Percentiles rank a stretch among this genome's conserved stretches.
phyloP scores from a whole-genome alignment of 179 eudicot species.

The Corrigiola litoralis region DNA sequence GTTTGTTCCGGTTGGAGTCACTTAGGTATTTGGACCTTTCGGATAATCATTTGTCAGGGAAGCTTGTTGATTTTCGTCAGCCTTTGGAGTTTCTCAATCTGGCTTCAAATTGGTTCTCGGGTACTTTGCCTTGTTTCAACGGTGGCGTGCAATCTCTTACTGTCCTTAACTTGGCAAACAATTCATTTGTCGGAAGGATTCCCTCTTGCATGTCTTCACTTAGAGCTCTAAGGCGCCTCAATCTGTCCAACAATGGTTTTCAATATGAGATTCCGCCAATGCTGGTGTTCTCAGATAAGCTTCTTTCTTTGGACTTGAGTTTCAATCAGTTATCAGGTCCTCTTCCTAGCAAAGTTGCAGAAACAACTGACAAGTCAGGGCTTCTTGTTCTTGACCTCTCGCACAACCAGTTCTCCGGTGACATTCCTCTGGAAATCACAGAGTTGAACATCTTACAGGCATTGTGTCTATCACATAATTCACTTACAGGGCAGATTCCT shows the following conservation, averaged over 20 bases:
- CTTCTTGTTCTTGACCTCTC: conserved; percentile 82
- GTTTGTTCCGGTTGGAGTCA: conserved; percentile 50
- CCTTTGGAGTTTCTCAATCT: conserved; percentile 61
- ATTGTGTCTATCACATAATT: conserved; percentile 71
- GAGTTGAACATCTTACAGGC: conserved; percentile 77
- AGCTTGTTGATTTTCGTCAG: conserved; percentile 55
- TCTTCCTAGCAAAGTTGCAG: conserved; percentile 56
- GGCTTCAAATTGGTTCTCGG: conserved; percentile 55
- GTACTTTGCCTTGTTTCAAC: conserved; percentile 73
- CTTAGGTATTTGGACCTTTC: conserved; percentile 71
- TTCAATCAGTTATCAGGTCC: conserved; percentile 63
- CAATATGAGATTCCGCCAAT: conserved; percentile 71
- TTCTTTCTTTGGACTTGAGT: conserved; percentile 74
- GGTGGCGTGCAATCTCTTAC: conserved; percentile 51
- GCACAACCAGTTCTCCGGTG: conserved; percentile 74
- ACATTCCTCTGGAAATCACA: conserved; percentile 54
- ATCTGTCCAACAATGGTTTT: conserved; percentile 60
- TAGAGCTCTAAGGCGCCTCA: conserved; percentile 53
- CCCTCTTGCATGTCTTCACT: conserved; percentile 75
- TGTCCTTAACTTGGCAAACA: conserved; percentile 64
- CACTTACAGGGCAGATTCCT: conserved; percentile 67
- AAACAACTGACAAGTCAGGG: conserved; percentile 60
- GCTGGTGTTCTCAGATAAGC: conserved; percentile 61
- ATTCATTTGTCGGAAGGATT: conserved; percentile 69
- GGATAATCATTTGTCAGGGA: conserved; percentile 51